Base-by-base conservation (phyloP, 345 rosid species). In the Arabidopsis arenosa region DNA sequence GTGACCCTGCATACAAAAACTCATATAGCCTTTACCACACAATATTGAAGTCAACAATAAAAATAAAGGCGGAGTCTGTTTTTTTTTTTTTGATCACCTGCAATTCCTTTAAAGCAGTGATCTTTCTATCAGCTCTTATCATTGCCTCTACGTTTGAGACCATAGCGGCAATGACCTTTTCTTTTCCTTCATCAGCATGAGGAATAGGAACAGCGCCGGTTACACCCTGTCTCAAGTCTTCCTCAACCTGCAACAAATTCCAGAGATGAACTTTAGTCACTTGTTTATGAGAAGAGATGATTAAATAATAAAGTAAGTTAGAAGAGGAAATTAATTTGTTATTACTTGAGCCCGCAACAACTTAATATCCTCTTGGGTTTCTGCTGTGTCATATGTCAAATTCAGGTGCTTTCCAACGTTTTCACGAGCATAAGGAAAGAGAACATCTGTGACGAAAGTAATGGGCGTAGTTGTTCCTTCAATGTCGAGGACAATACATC, bases 391-490 rank as follows among this genome's bases (percentile, higher is more conserved):
- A 53, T 84, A 96, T 61, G 93, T 91, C 44, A 81, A 83, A 65
- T 71, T 81, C 78, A 96, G 79, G 84, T 90, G 95, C 85, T 85
- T 96, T 55, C 86, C 94, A 68, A 93, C 96, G 73, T 89, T 93
- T 64, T 88, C 87, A 78, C 87, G 85, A 64, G 98, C 96, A 85
- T 88, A 96, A 2, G 98, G 98, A 83, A 89, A 93, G 68, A 93
- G 95, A 64, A 96, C 88, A 66, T 96, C 98, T 5, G 86, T 79
- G 76, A 93, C 99, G 75, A 91, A 96, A 32, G 97, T 85, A 81
- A 96, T 96, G 45, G 98, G 98, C 11, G 98, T 91, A 2, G 99
- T 93, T 72, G 96, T 95, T 75, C 99, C 99, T 85, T 93, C 99
- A 39, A 93, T 93, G 83, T 93, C 99, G 45, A 95, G 98, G 77